phyloP scores from a whole-genome alignment of 2,329 filamentous ascomycete genomes.

The Hypoxylon sp. region DNA sequence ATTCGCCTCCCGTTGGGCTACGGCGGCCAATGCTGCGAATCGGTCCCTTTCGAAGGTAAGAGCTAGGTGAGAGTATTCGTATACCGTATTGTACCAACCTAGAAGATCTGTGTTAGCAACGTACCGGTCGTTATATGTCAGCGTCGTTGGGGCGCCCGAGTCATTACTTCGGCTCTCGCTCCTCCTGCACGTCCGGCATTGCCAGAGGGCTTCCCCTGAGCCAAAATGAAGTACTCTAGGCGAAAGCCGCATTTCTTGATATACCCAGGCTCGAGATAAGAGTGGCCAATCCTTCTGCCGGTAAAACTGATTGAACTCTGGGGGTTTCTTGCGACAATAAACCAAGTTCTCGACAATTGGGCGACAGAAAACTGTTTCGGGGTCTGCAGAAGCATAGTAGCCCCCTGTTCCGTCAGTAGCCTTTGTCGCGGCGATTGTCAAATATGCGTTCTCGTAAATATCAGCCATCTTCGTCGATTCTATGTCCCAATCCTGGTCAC shows the following conservation, averaged over 20 bases:
- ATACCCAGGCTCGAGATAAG: conserved; percentile 5
- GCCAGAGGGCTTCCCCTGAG: conserved; percentile 2
- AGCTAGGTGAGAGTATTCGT: conserved; percentile 10
- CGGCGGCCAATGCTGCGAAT: background rate
- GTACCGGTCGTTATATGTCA: conserved; percentile 7
- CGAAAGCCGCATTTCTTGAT: conserved; percentile 16
- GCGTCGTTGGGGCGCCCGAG: conserved; percentile 3
- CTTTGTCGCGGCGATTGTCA: conserved; percentile 6
- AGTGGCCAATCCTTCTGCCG: background rate
- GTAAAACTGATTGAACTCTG: conserved; percentile 14
- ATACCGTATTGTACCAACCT: conserved; percentile 5
- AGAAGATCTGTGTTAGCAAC: background rate
- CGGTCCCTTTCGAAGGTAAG: conserved; percentile 5
- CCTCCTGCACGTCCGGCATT: conserved; percentile 10
- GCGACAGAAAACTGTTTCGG: conserved; percentile 1
- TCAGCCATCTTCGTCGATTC: conserved; percentile 5
- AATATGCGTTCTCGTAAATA: conserved; percentile 1
- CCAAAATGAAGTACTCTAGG: conserved; percentile 11
- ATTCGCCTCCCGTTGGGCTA: conserved; percentile 5
- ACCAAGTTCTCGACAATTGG: conserved; percentile 2
- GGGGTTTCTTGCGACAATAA: conserved; percentile 6
- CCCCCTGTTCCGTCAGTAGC: conserved; percentile 2
- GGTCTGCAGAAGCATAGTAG: conserved; percentile 2
- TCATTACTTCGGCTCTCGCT: conserved; percentile 10
- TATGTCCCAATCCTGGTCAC: conserved; percentile 1